A percentile compares a stretch with the other conserved stretches of the same genome.
Conservation (phyloP, 371 early-diverging fungal species). For the Paraphysoderma sedebokerense region DNA sequence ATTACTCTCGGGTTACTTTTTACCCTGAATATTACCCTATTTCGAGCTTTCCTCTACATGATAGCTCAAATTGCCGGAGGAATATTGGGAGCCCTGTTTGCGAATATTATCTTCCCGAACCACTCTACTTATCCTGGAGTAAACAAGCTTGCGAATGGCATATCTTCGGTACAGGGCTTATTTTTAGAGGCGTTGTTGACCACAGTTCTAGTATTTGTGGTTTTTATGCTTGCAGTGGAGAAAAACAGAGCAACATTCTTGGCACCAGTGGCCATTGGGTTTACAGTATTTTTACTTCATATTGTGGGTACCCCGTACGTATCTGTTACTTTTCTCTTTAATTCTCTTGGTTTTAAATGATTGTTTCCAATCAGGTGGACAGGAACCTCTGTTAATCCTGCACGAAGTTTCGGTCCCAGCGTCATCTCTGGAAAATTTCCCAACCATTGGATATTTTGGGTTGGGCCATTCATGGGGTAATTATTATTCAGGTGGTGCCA, state of each 20-base stretch:
- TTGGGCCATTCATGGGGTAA: no score
- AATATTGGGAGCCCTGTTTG: conserved; percentile 26
- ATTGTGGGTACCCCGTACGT: conserved; percentile 21
- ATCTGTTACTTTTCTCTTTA: no score
- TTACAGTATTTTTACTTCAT: conserved; percentile 25
- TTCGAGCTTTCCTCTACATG: conserved; percentile 22
- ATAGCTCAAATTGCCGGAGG: conserved; percentile 30
- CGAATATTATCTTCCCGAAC: conserved; percentile 17
- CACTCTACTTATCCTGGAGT: conserved; percentile 13
- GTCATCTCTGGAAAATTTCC: conserved; percentile 24
- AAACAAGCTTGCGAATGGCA: conserved; percentile 12
- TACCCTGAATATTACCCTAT: conserved; percentile 19
- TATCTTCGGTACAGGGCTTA: conserved; percentile 18
- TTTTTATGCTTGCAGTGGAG: conserved; percentile 25
- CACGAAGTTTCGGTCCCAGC: conserved; percentile 35
- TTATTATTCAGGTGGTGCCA: no score
- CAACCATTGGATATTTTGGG: conserved; percentile 39
- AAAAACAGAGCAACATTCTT: conserved; percentile 18
- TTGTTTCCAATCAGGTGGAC: no score
- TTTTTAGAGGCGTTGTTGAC: conserved; percentile 33
- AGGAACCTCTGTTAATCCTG: conserved; percentile 39
- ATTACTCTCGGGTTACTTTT: conserved; percentile 23
- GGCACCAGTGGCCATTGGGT: conserved; percentile 30
- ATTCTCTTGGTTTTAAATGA: no score
- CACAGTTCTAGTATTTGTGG: conserved; percentile 18